Evolutionary conservation across 1,284 basidiomycete genomes (phyloP), one percentile per base, ranked within the genome.

Genomic region (Rhodotorula sp.): DNA sequence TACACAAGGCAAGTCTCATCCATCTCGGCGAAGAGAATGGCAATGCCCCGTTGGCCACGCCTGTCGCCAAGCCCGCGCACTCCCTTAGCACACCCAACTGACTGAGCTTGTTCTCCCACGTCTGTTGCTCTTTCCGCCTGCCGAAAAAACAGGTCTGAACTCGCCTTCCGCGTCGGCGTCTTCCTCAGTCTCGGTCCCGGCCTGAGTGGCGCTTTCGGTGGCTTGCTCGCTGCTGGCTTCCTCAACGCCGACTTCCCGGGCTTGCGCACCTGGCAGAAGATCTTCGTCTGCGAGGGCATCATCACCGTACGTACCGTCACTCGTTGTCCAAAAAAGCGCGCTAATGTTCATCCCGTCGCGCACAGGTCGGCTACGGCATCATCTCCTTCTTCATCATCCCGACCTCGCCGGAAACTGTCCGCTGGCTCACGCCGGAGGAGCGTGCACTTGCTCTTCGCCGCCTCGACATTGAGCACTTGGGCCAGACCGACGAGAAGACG

Each of bases 371-470:
- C 67, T 45, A 81, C 23, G 80, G 77, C n/a, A 50, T 81, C 53
- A 45, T 81, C 34, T 79, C 77, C 14, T 81, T 78, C 73, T 80
- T 81, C 68, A 71, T 80, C 14, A 62, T 83, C 9, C 80, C 80
- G 23, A 77, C 80, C 42, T 74, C 76, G 19, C 81, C 82, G 34
- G 77, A 77, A 12, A 77, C 71, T 9, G 81, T 81, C 4, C 68
- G 71, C 23, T 82, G 80, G 74, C 67, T 82, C 42, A 78, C 66
- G 12, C 77, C 77, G 17, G 77, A 80, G 42, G 81, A 82, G 60
- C 79, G 80, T 25, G 57, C 57, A 23, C 78, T 82, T 45, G 75
- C 74, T 21, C 56, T 67, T 19, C 34, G 16, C 4, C 70, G 75
- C 16, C 66, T 76, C 52, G 42, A 70, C 4, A 45, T 66, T n/a